These are phyloP conservation scores for Crepidotus sp. DNA, from an alignment of 1,284 basidiomycete genomes.

Conservation along the genomic window DNA sequence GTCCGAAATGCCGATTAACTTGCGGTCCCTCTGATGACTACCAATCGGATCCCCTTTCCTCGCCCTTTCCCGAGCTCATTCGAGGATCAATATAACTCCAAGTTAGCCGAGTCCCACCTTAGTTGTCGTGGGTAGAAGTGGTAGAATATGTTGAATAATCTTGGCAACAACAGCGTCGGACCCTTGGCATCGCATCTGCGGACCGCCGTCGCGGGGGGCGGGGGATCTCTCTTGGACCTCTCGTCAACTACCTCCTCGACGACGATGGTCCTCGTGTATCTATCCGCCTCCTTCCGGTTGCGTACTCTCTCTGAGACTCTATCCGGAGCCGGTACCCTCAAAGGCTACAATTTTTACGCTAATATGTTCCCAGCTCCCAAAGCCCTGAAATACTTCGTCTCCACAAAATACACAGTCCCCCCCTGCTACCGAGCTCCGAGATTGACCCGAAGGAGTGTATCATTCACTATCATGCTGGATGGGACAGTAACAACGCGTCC, in stretches of 20 bases:
- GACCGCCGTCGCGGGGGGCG: not conserved
- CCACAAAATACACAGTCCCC: constrained; percentile 5
- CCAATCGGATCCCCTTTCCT: constrained; percentile 3
- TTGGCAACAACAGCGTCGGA: not conserved
- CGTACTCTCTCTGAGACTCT: not conserved
- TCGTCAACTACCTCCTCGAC: no score
- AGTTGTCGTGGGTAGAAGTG: constrained; percentile 11
- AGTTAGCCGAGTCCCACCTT: constrained; percentile 13
- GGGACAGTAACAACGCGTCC: not conserved
- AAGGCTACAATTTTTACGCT: not conserved
- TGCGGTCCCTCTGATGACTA: constrained; percentile 2
- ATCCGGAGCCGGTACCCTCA: constrained; percentile 1
- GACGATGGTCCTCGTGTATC: no score
- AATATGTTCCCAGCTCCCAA: constrained; percentile 2
- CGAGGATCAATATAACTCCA: constrained; percentile 8
- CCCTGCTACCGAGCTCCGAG: constrained; percentile 14
- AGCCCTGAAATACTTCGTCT: not conserved
- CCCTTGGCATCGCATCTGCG: not conserved
- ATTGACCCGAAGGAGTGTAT: constrained; percentile 12
- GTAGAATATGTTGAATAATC: not conserved
- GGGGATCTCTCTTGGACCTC: no score
- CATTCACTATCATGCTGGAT: constrained; percentile 7
- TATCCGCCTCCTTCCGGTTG: no score
- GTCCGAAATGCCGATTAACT: not conserved
- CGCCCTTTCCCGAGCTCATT: not conserved